Base-by-base conservation (phyloP, 2,329 filamentous ascomycete species). In the Aspergillus pseudoglaucus region DNA sequence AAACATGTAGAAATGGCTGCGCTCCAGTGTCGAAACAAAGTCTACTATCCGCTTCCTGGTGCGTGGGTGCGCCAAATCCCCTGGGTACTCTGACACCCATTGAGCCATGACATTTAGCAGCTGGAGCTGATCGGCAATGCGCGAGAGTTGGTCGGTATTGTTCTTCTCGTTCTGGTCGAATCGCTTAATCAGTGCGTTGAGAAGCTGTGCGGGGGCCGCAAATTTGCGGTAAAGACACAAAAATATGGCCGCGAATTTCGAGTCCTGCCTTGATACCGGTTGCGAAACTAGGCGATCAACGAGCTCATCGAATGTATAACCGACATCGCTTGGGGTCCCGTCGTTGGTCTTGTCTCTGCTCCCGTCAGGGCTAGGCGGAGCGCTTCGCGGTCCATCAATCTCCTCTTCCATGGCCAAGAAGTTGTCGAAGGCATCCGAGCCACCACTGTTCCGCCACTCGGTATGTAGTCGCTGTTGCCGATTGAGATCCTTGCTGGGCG, bases 201-300 rank as follows among this genome's bases (percentile, higher is more conserved):
- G 82, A 4, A 98, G 77, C 54, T 85, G 80, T 8, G 80, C 79
- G 0, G 93, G 93, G 2, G 90, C 82, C 3, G 89, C 87, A 64
- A 98, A 97, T 66, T 93, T 94, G 53, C 93, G 85, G 69, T 97
- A 97, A 12, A 97, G 75, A 54, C 91, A 95, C 25, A 97, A 76
- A 60, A 97, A 97, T 15, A 95, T 84, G 40, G 90, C 83, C 1
- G 82, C 80, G 62, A 96, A 98, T 66, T 95, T 95, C 49, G 81
- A 79, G 63, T 97, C 93, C n/a, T 84, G 79, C 62, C 88, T 90
- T 23, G 88, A 90, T 72, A 91, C 84, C 32, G 88, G 87, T 52
- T 88, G 80, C 0, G 84, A 80, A 20, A 97, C 77, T 37, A 98
- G 77, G n/a, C 90, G 85, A 67, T 95, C 89, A 17, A 97, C 88